These are phyloP conservation scores for Edaphochlamys debaryana DNA, from an alignment of 139 green algal genomes.

Conservation along the genomic window DNA sequence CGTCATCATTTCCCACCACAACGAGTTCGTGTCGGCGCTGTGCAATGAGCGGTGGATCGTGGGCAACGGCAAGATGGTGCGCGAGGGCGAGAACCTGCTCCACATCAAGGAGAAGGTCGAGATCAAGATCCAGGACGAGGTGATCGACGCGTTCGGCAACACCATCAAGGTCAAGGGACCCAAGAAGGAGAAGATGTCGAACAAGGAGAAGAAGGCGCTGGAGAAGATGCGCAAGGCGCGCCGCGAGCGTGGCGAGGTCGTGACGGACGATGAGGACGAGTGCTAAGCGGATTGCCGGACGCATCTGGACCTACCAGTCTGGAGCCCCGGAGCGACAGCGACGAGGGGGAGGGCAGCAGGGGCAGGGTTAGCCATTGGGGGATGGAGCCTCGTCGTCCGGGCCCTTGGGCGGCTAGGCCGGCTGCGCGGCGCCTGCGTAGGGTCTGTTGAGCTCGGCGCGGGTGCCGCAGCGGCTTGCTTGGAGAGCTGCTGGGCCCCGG, in stretches of 20 bases:
- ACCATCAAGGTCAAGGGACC: slow-evolving; percentile 87
- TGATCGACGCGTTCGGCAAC: slow-evolving; percentile 89
- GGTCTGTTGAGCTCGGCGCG: too few relatives aligned
- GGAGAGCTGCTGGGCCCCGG: too few relatives aligned
- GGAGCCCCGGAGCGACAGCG: too few relatives aligned
- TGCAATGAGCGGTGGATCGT: slow-evolving; percentile 92
- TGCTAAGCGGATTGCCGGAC: background rate
- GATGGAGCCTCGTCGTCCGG: too few relatives aligned
- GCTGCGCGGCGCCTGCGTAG: too few relatives aligned
- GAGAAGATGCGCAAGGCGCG: slow-evolving; percentile 73
- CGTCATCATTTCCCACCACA: slow-evolving; percentile 90
- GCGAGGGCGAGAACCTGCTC: slow-evolving; percentile 47
- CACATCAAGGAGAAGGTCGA: slow-evolving; percentile 78
- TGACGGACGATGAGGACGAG: slow-evolving; percentile 79
- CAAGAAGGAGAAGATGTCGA: slow-evolving; percentile 87
- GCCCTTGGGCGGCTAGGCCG: too few relatives aligned
- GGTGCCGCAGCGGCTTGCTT: too few relatives aligned
- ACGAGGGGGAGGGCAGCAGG: too few relatives aligned
- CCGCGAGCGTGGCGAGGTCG: slow-evolving; percentile 80
- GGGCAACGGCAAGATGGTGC: slow-evolving; percentile 72
- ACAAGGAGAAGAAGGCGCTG: slow-evolving; percentile 91
- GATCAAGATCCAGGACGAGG: slow-evolving; percentile 85
- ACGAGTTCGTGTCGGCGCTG: slow-evolving; percentile 77
- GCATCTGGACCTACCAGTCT: too few relatives aligned
- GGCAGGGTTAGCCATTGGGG: too few relatives aligned